Percentiles rank a stretch among this genome's conserved stretches.
These are phyloP conservation scores for Cystobasidium tubakii DNA, from an alignment of 768 basidiomycete genomes.

Conservation along the genomic window DNA sequence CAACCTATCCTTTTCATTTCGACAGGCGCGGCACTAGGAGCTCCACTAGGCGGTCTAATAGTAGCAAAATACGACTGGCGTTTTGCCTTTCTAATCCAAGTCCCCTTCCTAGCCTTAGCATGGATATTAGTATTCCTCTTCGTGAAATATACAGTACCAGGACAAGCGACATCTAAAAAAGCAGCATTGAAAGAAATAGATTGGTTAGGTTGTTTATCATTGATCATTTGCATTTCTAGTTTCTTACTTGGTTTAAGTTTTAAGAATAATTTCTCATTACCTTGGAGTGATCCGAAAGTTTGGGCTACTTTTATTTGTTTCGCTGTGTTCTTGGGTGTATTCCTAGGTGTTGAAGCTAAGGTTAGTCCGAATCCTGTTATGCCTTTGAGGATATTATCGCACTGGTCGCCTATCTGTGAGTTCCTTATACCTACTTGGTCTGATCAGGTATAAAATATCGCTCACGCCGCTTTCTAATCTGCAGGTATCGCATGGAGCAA, in stretches of 20 bases:
- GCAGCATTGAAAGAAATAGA: slow-evolving; percentile 60
- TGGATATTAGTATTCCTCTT: slow-evolving; percentile 66
- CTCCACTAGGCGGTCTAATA: slow-evolving; percentile 49
- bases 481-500: slow-evolving; percentile 34
- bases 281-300: slow-evolving; percentile 66
- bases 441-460: slow-evolving; percentile 50
- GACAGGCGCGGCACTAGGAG: slow-evolving; percentile 54
- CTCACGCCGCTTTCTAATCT: slow-evolving; percentile 55
- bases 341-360: slow-evolving; percentile 71
- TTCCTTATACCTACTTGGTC: background rate
- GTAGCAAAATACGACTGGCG: slow-evolving; percentile 57
- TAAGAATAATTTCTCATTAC: slow-evolving; percentile 55
- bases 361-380: slow-evolving; percentile 80
- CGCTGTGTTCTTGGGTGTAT: slow-evolving; percentile 56
- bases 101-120: slow-evolving; percentile 70
- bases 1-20: slow-evolving; percentile 66
- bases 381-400: slow-evolving; percentile 66
- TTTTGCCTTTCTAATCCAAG: slow-evolving; percentile 72
- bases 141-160: slow-evolving; percentile 70
- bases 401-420: slow-evolving; percentile 31
- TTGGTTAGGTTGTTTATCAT: slow-evolving; percentile 71
- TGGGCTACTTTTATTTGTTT: slow-evolving; percentile 61
- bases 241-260: slow-evolving; percentile 49
- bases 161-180: slow-evolving; percentile 37
- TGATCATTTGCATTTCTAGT: slow-evolving; percentile 54